phyloP scores from a whole-genome alignment of 495 filamentous ascomycete genomes.

The Friedmanniomyces endolithicus region DNA sequence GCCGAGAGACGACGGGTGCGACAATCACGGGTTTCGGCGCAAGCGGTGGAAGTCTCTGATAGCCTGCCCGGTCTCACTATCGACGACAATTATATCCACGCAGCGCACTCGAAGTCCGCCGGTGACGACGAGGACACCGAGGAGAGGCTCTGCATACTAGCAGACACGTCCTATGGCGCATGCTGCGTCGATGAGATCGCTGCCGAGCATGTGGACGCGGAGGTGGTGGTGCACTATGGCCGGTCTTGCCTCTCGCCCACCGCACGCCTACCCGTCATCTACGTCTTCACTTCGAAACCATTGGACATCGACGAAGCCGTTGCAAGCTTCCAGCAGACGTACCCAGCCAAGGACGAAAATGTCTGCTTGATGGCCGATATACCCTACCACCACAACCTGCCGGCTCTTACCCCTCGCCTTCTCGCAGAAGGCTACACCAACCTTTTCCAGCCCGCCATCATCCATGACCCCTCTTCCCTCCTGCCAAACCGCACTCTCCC shows the following conservation, averaged over 20 bases:
- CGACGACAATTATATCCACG: neutral
- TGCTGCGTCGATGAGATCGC: constrained; percentile 98
- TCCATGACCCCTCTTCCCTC: constrained; percentile 64
- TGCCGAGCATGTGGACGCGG: constrained; percentile 82
- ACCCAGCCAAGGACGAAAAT: constrained; percentile 47
- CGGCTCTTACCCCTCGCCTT: constrained; percentile 39
- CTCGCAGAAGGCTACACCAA: constrained; percentile 51
- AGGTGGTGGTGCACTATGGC: constrained; percentile 91
- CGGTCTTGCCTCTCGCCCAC: constrained; percentile 86
- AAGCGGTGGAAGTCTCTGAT: neutral
- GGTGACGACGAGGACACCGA: neutral
- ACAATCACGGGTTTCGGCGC: neutral
- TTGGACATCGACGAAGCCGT: constrained; percentile 48
- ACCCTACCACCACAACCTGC: constrained; percentile 63
- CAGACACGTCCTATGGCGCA: constrained; percentile 90
- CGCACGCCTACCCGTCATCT: constrained; percentile 74
- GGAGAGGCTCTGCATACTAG: constrained; percentile 68
- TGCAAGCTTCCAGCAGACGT: constrained; percentile 54
- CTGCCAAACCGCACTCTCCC: constrained; percentile 76
- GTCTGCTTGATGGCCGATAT: constrained; percentile 83
- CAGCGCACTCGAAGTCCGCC: too few relatives aligned
- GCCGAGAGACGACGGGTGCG: constrained; percentile 4
- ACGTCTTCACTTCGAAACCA: constrained; percentile 69
- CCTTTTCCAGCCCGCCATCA: constrained; percentile 54
- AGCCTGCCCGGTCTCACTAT: neutral